phyloP scores from a whole-genome alignment of 495 filamentous ascomycete species.

The Talaromyces wortmannii region DNA sequence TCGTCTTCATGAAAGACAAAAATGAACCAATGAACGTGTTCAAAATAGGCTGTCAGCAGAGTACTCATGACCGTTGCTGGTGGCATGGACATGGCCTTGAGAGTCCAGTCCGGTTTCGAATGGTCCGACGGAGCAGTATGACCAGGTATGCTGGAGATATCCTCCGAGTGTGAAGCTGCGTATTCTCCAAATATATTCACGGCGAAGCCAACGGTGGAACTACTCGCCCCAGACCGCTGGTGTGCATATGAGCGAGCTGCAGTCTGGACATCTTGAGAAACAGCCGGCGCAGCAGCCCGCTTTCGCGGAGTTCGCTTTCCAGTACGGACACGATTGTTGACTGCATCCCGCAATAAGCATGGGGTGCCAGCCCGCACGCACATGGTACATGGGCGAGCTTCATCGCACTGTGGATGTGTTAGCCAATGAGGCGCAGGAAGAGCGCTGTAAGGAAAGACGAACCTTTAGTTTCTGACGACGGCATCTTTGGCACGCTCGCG shows the following conservation, averaged over 20 bases:
- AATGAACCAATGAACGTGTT: not conserved
- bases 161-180: not conserved
- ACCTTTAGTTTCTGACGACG: not conserved
- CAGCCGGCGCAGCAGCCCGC: not conserved
- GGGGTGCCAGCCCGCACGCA: not conserved
- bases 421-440: not conserved
- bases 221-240: not conserved
- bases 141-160: not conserved
- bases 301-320: not conserved
- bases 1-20: not conserved
- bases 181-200: constrained; percentile 1
- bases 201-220: not conserved
- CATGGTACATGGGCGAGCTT: constrained; percentile 1
- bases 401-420: not conserved
- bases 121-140: not conserved
- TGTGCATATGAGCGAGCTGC: not conserved
- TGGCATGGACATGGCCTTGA: not conserved
- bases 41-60: not conserved
- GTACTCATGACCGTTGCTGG: not conserved
- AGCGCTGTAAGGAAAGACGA: not conserved
- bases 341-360: not conserved
- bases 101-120: not conserved
- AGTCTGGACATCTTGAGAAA: not conserved
- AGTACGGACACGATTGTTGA: not conserved
- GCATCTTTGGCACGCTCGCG: constrained; percentile 1